These are phyloP conservation scores for Linaria vulgaris DNA, from an alignment of 257 asterid species.

Conservation along the genomic window DNA sequence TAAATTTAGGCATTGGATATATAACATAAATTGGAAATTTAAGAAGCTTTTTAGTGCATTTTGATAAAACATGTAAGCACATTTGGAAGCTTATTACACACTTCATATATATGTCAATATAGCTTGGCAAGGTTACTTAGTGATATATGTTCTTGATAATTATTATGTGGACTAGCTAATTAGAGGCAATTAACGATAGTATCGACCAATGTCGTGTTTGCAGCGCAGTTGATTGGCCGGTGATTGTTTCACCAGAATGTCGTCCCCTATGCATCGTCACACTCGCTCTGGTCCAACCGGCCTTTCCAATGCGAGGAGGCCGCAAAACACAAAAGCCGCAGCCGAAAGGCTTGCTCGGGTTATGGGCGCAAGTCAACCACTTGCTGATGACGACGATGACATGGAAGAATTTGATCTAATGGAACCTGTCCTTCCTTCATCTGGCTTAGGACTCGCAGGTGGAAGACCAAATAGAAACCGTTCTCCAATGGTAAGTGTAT, in stretches of 20 bases:
- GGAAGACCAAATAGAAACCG: slow-evolving; percentile 52
- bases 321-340: slow-evolving; percentile 81
- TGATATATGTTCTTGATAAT: too few species aligned
- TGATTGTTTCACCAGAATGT: slow-evolving; percentile 34
- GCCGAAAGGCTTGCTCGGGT: slow-evolving; percentile 87
- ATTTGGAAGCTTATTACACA: too few species aligned
- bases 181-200: background rate
- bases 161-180: background rate
- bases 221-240: slow-evolving; percentile 28
- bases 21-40: too few species aligned
- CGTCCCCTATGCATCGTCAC: slow-evolving; percentile 54
- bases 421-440: slow-evolving; percentile 41
- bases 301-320: slow-evolving; percentile 45
- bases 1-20: too few species aligned
- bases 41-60: too few species aligned
- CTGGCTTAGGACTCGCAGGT: slow-evolving; percentile 77
- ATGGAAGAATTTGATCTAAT: slow-evolving; percentile 71
- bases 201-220: slow-evolving; percentile 7
- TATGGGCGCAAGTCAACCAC: slow-evolving; percentile 60
- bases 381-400: slow-evolving; percentile 66
- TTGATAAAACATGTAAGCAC: too few species aligned
- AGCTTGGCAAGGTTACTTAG: too few species aligned
- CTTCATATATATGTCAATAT: too few species aligned
- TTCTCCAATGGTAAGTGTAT: slow-evolving; percentile 59
- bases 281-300: slow-evolving; percentile 53